Conservation (phyloP, 2,329 filamentous ascomycete species). For the Aspergillus pseudoterreus region DNA sequence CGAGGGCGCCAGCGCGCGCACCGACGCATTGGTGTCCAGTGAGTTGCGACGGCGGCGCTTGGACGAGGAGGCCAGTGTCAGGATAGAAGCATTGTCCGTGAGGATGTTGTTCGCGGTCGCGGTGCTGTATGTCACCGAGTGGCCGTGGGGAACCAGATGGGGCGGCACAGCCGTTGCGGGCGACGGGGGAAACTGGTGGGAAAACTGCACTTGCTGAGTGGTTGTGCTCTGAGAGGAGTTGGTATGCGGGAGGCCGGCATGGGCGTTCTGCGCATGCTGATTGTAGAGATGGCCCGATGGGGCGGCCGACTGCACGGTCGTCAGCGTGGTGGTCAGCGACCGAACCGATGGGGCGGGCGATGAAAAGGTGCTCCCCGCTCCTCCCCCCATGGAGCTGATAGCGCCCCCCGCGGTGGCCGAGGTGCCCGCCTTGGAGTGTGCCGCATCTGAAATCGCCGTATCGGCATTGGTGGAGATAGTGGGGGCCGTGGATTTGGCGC, state of each 20-base stretch:
- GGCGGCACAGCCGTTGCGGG: slow-evolving; percentile 59
- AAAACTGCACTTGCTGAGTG: slow-evolving; percentile 50
- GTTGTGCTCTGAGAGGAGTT: slow-evolving; percentile 36
- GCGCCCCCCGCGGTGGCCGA: slow-evolving; percentile 61
- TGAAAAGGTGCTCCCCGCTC: slow-evolving; percentile 64
- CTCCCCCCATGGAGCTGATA: slow-evolving; percentile 62
- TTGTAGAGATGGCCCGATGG: slow-evolving; percentile 46
- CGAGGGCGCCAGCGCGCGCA: slow-evolving; percentile 60
- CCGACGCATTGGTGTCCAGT: slow-evolving; percentile 63
- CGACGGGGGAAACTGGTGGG: slow-evolving; percentile 58
- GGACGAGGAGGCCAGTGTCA: slow-evolving; percentile 63
- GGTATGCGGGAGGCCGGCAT: slow-evolving; percentile 30
- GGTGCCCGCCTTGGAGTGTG: slow-evolving; percentile 78
- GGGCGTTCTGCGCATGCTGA: slow-evolving; percentile 25
- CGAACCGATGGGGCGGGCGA: slow-evolving; percentile 63
- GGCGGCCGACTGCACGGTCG: slow-evolving; percentile 61
- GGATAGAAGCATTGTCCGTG: slow-evolving; percentile 62
- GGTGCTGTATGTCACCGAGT: slow-evolving; percentile 56
- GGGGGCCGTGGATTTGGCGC: slow-evolving; percentile 69
- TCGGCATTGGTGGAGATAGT: slow-evolving; percentile 83
- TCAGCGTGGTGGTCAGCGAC: slow-evolving; percentile 63
- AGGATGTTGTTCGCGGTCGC: slow-evolving; percentile 63
- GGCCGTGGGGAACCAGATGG: slow-evolving; percentile 51
- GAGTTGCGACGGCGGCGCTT: slow-evolving; percentile 62
- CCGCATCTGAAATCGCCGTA: slow-evolving; percentile 67